A percentile compares a stretch with the other conserved stretches of the same genome.
These are phyloP conservation scores for Noccaea bulbosa DNA, from an alignment of 345 rosid genomes.

Conservation along the genomic window DNA sequence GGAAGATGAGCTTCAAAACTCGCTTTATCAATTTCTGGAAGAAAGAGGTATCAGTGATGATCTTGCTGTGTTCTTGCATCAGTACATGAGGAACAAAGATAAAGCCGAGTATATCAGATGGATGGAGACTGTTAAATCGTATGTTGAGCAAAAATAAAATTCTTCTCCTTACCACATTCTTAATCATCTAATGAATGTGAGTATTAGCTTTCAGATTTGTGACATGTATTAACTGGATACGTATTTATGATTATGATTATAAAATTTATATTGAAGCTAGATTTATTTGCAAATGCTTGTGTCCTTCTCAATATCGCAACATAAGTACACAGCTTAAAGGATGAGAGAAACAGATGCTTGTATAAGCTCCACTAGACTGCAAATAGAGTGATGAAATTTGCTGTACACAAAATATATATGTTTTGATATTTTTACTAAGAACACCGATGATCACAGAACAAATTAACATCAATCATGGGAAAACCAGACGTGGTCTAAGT, in stretches of 20 bases:
- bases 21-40: slow-evolving; percentile 69
- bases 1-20: slow-evolving; percentile 77
- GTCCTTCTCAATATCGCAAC: slow-evolving; percentile 1
- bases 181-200: slow-evolving; percentile 4
- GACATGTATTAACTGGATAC: background rate
- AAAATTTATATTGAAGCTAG: background rate
- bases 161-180: slow-evolving; percentile 3
- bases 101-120: slow-evolving; percentile 73
- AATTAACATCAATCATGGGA: slow-evolving; percentile 33
- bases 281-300: background rate
- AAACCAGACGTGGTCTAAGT: slow-evolving; percentile 38
- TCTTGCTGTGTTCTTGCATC: slow-evolving; percentile 80
- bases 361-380: slow-evolving; percentile 14
- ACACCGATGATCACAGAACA: slow-evolving; percentile 29
- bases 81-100: slow-evolving; percentile 73
- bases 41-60: slow-evolving; percentile 71
- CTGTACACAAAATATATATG: slow-evolving; percentile 43
- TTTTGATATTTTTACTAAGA: slow-evolving; percentile 32
- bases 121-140: slow-evolving; percentile 74
- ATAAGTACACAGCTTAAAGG: background rate
- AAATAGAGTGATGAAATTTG: slow-evolving; percentile 26
- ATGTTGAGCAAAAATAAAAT: slow-evolving; percentile 57
- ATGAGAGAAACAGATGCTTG: slow-evolving; percentile 25
- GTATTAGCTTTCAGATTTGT: background rate
- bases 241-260: background rate